Percentiles rank a stretch among this genome's conserved stretches.
Conservation (phyloP, 192 early-diverging fungal genomes). For the Linnemannia hyalina region DNA sequence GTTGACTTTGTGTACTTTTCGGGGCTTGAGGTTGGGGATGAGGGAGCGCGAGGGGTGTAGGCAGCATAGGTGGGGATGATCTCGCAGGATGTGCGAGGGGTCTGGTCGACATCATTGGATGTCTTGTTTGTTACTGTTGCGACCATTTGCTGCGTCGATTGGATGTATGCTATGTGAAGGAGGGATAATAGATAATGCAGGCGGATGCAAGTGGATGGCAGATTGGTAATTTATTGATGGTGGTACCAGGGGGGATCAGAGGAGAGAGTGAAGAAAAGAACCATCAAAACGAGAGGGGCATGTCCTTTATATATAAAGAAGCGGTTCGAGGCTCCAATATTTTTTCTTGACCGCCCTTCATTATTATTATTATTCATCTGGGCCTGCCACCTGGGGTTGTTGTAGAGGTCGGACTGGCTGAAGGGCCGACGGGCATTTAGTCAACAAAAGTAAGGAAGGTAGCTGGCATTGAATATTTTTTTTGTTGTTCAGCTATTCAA, state of each 20-base stretch:
- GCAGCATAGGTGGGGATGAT: slow-evolving; percentile 16
- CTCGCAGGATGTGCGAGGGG: slow-evolving; percentile 50
- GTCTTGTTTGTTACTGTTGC: slow-evolving; percentile 5
- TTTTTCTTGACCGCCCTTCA: too few relatives aligned
- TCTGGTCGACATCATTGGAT: slow-evolving; percentile 30
- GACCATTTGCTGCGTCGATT: background rate
- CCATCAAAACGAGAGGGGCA: too few relatives aligned
- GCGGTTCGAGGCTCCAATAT: too few relatives aligned
- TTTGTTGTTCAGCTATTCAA: background rate
- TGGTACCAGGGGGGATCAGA: background rate
- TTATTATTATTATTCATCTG: too few relatives aligned
- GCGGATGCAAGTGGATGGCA: background rate
- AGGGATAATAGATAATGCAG: background rate
- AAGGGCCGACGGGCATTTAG: background rate
- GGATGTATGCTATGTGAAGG: background rate
- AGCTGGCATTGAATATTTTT: slow-evolving; percentile 3
- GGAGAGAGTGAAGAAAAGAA: background rate
- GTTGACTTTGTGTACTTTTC: slow-evolving; percentile 28
- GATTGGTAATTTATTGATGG: background rate
- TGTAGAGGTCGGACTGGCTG: background rate
- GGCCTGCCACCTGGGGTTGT: background rate
- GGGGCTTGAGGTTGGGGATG: slow-evolving; percentile 7
- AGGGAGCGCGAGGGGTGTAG: slow-evolving; percentile 22
- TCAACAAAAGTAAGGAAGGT: background rate
- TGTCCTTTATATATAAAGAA: too few relatives aligned